phyloP scores from a whole-genome alignment of 441 rosid genomes.

The Arabidopsis lyrata region DNA sequence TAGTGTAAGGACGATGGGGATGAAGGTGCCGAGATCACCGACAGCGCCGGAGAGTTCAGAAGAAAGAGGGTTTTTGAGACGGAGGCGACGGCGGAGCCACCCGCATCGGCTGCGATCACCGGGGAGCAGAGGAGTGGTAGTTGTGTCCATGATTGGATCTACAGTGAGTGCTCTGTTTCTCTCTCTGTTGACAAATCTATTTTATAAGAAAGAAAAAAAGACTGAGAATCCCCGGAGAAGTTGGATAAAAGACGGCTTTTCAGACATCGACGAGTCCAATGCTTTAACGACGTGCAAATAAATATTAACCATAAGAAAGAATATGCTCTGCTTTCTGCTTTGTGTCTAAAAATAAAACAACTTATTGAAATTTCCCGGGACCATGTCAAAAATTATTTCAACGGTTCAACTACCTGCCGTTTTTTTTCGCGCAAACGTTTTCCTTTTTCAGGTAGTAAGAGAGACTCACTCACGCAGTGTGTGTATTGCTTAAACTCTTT shows the following conservation, averaged over 20 bases:
- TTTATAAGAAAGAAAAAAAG: background rate
- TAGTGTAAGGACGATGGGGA: constrained; percentile 81
- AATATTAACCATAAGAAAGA: background rate
- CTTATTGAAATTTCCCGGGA: background rate
- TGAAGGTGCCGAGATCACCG: constrained; percentile 91
- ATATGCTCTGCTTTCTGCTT: background rate
- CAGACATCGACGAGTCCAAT: constrained; percentile 26
- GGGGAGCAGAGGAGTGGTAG: constrained; percentile 44
- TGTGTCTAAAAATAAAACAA: background rate
- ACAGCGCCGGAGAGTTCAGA: constrained; percentile 92
- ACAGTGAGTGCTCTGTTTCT: background rate
- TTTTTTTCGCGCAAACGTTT: background rate
- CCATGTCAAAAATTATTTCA: background rate
- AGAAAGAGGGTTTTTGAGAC: constrained; percentile 50
- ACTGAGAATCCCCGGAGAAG: constrained; percentile 10
- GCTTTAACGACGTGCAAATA: background rate
- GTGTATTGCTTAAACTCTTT: background rate
- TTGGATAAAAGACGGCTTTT: constrained; percentile 46
- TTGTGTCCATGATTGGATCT: constrained; percentile 43
- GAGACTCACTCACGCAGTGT: no score
- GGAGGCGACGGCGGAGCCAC: constrained; percentile 62
- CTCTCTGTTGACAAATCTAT: background rate
- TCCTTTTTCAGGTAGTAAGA: background rate
- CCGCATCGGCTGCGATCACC: constrained; percentile 35
- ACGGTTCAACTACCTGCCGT: constrained; percentile 2